phyloP scores from a whole-genome alignment of 208 protist species.

The Endotrypanum monterogeii region DNA sequence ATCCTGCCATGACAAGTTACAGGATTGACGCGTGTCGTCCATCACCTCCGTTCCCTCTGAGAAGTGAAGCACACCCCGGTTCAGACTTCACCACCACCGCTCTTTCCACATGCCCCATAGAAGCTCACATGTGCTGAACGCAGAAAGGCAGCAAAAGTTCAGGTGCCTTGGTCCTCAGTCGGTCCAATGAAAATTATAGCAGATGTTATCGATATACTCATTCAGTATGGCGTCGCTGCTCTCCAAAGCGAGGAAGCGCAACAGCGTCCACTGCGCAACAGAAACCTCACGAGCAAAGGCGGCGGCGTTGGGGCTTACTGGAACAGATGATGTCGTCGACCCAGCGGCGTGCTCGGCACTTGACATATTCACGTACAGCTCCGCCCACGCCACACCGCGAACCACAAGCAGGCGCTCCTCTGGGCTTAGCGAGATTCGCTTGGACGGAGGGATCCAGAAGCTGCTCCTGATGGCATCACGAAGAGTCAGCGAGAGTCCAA shows the following conservation, averaged over 20 bases:
- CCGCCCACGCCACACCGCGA: constrained; percentile 72
- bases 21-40: background rate
- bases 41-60: background rate
- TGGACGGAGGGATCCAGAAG: constrained; percentile 9
- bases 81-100: too few relatives aligned
- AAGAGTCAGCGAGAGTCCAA: constrained; percentile 24
- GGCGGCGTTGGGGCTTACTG: constrained; percentile 33
- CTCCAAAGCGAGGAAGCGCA: constrained; percentile 62
- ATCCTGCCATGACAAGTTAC: background rate
- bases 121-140: too few relatives aligned
- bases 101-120: too few relatives aligned
- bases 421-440: background rate
- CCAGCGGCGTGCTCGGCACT: background rate
- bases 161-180: too few relatives aligned
- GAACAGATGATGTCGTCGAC: background rate
- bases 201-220: constrained; percentile 42
- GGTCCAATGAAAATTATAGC: too few relatives aligned
- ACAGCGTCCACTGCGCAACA: constrained; percentile 48
- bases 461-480: constrained; percentile 20
- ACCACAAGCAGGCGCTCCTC: constrained; percentile 30
- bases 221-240: constrained; percentile 48
- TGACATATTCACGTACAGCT: constrained; percentile 50
- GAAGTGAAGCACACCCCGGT: background rate
- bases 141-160: too few relatives aligned
- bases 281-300: constrained; percentile 45